These are phyloP conservation scores for Huiozyma naganishii DNA, from an alignment of 805 yeast genomes.

Conservation along the genomic window DNA sequence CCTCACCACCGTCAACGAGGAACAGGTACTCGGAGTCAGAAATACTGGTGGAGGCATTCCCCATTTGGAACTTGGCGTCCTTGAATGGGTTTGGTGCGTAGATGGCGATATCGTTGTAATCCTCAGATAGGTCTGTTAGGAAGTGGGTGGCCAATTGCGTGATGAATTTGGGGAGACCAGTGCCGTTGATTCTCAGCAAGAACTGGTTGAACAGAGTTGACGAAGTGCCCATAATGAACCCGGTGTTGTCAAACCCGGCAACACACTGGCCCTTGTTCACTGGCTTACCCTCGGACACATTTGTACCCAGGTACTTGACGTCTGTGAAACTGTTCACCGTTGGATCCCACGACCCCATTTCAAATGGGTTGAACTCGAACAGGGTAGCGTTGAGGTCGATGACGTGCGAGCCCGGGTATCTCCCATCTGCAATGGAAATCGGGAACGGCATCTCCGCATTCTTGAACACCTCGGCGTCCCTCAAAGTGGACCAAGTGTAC, in stretches of 20 bases:
- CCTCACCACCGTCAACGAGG: slow-evolving; percentile 68
- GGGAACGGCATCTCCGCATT: slow-evolving; percentile 65
- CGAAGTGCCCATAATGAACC: slow-evolving; percentile 74
- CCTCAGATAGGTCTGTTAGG: slow-evolving; percentile 36
- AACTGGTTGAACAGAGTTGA: slow-evolving; percentile 69
- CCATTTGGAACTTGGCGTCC: slow-evolving; percentile 27
- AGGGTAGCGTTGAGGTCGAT: slow-evolving; percentile 58
- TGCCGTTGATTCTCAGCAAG: slow-evolving; percentile 40
- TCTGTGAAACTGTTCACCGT: slow-evolving; percentile 54
- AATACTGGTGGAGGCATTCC: slow-evolving; percentile 30
- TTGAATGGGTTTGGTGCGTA: slow-evolving; percentile 65
- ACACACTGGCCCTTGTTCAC: slow-evolving; percentile 38
- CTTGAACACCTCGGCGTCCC: slow-evolving; percentile 49
- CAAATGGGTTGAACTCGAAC: slow-evolving; percentile 54
- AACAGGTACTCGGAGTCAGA: slow-evolving; percentile 34
- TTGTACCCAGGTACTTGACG: slow-evolving; percentile 59
- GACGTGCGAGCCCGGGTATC: slow-evolving; percentile 49
- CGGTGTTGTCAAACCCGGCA: slow-evolving; percentile 69
- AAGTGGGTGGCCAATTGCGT: slow-evolving; percentile 31
- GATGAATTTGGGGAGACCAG: slow-evolving; percentile 34
- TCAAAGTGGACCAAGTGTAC: slow-evolving; percentile 44
- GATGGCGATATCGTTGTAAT: slow-evolving; percentile 57
- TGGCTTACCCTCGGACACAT: slow-evolving; percentile 50
- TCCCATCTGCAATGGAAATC: slow-evolving; percentile 52
- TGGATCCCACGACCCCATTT: slow-evolving; percentile 86